These are phyloP conservation scores for Astrephomene gubernaculifera DNA, from an alignment of 139 green algal genomes.

Conservation along the genomic window DNA sequence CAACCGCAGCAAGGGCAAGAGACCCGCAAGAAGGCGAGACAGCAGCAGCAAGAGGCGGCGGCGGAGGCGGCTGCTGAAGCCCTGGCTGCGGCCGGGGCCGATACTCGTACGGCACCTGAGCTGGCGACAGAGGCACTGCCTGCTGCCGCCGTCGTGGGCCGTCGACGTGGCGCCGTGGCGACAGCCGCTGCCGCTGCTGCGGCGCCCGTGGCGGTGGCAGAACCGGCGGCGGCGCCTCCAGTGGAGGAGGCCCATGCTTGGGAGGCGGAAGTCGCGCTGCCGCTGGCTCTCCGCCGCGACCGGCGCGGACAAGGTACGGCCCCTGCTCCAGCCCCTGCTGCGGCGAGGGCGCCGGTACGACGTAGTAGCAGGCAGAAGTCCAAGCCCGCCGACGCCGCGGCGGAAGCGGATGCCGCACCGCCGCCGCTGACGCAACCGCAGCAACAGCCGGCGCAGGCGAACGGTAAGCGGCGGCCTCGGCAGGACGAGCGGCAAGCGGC, in stretches of 20 bases:
- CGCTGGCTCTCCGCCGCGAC: conserved; percentile 12
- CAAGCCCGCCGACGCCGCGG: neutral
- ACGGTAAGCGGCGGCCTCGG: too few relatives aligned
- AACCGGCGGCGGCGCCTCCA: neutral
- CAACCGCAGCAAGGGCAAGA: neutral
- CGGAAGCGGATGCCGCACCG: too few relatives aligned
- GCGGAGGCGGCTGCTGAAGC: neutral
- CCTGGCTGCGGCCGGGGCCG: too few relatives aligned
- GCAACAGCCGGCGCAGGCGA: neutral
- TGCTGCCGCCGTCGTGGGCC: too few relatives aligned
- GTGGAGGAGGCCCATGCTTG: neutral
- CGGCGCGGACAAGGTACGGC: neutral
- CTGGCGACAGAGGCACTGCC: too few relatives aligned
- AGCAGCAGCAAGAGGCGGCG: neutral
- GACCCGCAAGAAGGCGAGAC: neutral
- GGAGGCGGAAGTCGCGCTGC: neutral
- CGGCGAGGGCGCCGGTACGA: neutral
- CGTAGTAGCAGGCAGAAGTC: neutral
- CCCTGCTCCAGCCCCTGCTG: neutral
- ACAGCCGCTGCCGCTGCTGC: neutral
- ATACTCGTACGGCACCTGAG: too few relatives aligned
- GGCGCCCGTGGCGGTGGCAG: neutral
- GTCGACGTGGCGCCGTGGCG: too few relatives aligned
- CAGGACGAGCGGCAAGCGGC: too few relatives aligned
- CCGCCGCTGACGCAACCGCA: neutral